Evolutionary conservation across 768 basidiomycete species (phyloP).

Genomic region (Suillus luteus): DNA sequence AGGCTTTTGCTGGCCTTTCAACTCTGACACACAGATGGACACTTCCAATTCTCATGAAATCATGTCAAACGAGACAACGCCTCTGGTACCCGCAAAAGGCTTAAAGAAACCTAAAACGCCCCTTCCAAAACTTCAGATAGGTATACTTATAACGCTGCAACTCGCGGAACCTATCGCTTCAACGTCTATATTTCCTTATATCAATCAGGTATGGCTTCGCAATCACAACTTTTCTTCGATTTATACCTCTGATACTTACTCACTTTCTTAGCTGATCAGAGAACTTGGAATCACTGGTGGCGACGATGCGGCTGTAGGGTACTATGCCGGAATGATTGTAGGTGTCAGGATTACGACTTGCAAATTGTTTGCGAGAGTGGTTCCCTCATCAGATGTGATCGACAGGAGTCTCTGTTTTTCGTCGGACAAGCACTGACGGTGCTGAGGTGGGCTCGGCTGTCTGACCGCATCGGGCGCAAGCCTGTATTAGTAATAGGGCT

Average conservation of each 20-base stretch:
- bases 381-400: not conserved
- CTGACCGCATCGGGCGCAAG: slow-evolving; percentile 63
- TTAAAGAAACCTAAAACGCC: slow-evolving; percentile 37
- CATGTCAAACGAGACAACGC: not conserved
- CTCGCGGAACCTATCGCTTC: slow-evolving; percentile 50
- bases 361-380: not conserved
- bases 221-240: not conserved
- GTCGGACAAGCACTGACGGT: slow-evolving; percentile 56
- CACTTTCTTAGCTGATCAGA: slow-evolving; percentile 50
- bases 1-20: not conserved
- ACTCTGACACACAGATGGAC: not conserved
- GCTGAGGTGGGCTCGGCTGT: slow-evolving; percentile 64
- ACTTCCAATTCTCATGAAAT: not conserved
- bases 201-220: slow-evolving; percentile 42
- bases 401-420: slow-evolving; percentile 64
- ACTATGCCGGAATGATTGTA: slow-evolving; percentile 67
- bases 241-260: not conserved
- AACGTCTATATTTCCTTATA: slow-evolving; percentile 50
- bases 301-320: slow-evolving; percentile 63
- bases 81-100: not conserved
- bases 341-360: slow-evolving; percentile 25
- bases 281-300: slow-evolving; percentile 65
- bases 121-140: slow-evolving; percentile 48
- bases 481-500: slow-evolving; percentile 59
- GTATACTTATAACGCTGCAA: slow-evolving; percentile 43